Evolutionary conservation across 2,329 filamentous ascomycete genomes (phyloP), one percentile per base, ranked within the genome.

Genomic region (Arachnomyces sp.): DNA sequence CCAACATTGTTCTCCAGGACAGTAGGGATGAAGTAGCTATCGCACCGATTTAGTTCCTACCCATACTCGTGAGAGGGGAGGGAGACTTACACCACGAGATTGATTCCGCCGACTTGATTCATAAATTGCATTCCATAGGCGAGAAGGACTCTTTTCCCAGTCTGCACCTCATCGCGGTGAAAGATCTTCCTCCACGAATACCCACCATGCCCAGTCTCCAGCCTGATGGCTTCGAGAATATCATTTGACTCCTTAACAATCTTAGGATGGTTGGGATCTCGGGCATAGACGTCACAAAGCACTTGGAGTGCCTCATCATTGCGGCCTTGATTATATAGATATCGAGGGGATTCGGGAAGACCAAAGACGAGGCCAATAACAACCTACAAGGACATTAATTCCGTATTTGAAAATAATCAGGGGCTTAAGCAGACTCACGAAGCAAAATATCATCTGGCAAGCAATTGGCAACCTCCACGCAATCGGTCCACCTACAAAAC

Each of bases 101-200:
- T 73, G 42, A 72, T 69, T 0, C 70, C 69, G 3, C 62, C 60
- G 36, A 68, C 58, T 43, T 75, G 72, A 36, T 76, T 70, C 63
- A 71, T 71, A 38, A 69, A 65, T 39, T 70, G 65, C 38, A 66
- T 62, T n/a, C 64, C 61, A 48, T 61, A 71, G 0, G 69, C 70
- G 3, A 75, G 58, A 2, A 72, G 46, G 12, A 74, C 65, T 2
- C 70, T 57, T 20, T 62, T 49, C 0, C 69, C 56, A 3, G 63
- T 73, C 49, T 64, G 59, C 8, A 68, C 53, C 33, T 59, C 59
- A 44, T 67, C 70, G 7, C 57, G 57, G 49, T 63, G 64, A 42
- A 74, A 58, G 1, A 73, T 52, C 31, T 66, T 48, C 9, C 59
- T 50, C 60, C 60, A 65, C 40, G 60, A 45, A 54, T 68, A 55